Conservation (phyloP, 345 rosid species). For the Salix dunnii region DNA sequence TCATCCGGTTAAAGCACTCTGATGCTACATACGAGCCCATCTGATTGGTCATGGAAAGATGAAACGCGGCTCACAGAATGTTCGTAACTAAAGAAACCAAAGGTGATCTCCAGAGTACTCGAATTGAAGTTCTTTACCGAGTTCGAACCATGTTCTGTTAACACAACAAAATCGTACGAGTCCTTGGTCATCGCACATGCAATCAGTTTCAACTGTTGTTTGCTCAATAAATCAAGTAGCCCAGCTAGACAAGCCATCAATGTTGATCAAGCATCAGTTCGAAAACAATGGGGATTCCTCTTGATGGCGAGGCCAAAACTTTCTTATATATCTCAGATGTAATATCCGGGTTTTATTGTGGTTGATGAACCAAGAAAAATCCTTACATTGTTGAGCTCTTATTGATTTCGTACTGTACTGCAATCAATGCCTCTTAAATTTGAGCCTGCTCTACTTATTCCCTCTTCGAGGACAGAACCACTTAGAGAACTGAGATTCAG, state of each 20-base stretch:
- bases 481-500: not conserved
- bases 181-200: not conserved
- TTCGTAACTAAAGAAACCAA: not conserved
- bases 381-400: not conserved
- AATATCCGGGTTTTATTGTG: not conserved
- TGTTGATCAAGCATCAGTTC: constrained; percentile 11
- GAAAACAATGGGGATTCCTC: not conserved
- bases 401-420: not conserved
- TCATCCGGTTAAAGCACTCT: constrained; percentile 6
- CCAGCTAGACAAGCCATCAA: constrained; percentile 13
- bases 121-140: constrained; percentile 19
- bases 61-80: not conserved
- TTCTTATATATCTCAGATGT: not conserved
- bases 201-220: not conserved
- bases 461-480: not conserved
- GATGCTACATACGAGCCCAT: constrained; percentile 4
- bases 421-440: not conserved
- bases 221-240: constrained; percentile 17
- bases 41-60: constrained; percentile 4
- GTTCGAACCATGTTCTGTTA: constrained; percentile 11
- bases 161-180: not conserved
- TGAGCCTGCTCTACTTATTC: not conserved
- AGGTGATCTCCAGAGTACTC: not conserved
- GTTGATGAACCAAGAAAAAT: not conserved
- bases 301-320: not conserved